Base-by-base conservation (phyloP, 2,329 filamentous ascomycete genomes). In the Leptographium lundbergii region DNA sequence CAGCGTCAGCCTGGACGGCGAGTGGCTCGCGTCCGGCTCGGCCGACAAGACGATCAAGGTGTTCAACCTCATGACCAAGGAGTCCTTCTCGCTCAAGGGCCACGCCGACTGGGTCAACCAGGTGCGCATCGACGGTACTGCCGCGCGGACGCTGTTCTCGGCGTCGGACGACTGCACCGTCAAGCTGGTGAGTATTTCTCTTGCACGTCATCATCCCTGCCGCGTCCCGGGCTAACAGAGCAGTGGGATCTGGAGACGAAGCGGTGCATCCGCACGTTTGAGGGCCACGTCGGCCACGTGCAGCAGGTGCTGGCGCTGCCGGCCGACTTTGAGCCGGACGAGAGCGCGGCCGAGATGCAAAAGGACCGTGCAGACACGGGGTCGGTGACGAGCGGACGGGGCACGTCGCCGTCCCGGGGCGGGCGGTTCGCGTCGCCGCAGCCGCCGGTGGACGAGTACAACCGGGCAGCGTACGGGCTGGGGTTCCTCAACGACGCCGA, bases 81-180 rank as follows among this genome's bases (percentile, higher is more conserved):
- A 88, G 57, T 88, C 86, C 0, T 95, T 87, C 65, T 80, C 84
- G 57, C 78, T 99, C 14, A 84, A 86, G 27, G 92, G 91, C 10
- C 94, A 99, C 69, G 83, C 79, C 0, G 91, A 97, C 70, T 97
- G 92, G 89, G 91, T 99, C 66, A 99, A 99, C 72, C 86, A 89
- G n/a, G 92, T 97, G 36, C 87, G 87, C 64, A 82, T 99, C 45
- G 91, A 99, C 70, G 61, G 64, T 56, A 80, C 85, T 0, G 74
- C 81, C 1, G 95, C 89, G 11, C 85, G 89, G 17, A 96, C 91
- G 0, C 80, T 97, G 4, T 87, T 97, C 67, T 96, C 92, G 0
- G 91, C 91, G 1, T 96, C 91, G 0, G 94, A 99, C 69, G 94
- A 99, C 70, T 87, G 90, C 68, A 94, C 88, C 0, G 84, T 95